phyloP scores from a whole-genome alignment of 495 filamentous ascomycete species.

The Parachaetomium inaequale region DNA sequence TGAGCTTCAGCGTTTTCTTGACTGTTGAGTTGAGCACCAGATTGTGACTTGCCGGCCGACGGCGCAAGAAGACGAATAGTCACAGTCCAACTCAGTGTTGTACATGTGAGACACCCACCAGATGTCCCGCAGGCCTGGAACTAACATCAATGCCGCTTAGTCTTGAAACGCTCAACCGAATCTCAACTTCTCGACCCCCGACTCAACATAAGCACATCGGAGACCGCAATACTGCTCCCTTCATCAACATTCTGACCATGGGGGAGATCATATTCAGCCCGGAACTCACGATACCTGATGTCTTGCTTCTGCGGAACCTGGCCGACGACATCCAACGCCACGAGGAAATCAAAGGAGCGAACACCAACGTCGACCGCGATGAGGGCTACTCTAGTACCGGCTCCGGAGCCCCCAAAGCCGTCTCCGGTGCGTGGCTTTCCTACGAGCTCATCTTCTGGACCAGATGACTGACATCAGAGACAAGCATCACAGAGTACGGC shows the following conservation, averaged over 20 bases:
- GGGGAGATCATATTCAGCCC: not conserved
- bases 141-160: too few relatives aligned
- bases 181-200: too few relatives aligned
- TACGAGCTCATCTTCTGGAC: not conserved
- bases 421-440: not conserved
- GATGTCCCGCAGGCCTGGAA: too few relatives aligned
- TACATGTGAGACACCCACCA: too few relatives aligned
- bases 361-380: not conserved
- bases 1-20: not conserved
- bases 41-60: too few relatives aligned
- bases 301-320: not conserved
- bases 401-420: not conserved
- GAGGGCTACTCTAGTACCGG: not conserved
- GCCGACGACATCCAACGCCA: conserved; percentile 7
- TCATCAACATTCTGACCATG: not conserved
- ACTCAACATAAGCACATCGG: too few relatives aligned
- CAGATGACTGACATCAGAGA: not conserved
- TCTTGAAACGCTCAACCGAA: too few relatives aligned
- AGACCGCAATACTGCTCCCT: too few relatives aligned
- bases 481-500: conserved; percentile 4
- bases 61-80: too few relatives aligned
- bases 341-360: not conserved
- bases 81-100: too few relatives aligned
- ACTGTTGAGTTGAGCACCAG: not conserved
- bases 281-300: not conserved